These are phyloP conservation scores for Ramicandelaber brevisporus DNA, from an alignment of 192 early-diverging fungal species.

Conservation along the genomic window DNA sequence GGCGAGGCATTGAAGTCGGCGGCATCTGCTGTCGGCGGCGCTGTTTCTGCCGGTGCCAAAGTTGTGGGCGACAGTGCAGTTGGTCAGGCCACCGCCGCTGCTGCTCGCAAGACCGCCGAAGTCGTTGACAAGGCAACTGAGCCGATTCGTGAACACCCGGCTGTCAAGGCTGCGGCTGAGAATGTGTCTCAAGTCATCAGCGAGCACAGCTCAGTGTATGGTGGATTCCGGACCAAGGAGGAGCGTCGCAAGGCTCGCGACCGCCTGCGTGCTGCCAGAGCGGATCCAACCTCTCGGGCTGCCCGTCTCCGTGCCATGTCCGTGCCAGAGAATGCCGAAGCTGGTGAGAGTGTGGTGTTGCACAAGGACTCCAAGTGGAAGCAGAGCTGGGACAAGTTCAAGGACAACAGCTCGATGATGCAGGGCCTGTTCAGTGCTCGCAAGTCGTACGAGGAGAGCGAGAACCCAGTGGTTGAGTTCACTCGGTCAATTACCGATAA, in stretches of 20 bases:
- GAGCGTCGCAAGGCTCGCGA: slow-evolving; percentile 20
- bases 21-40: too few relatives aligned
- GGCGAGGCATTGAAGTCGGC: too few relatives aligned
- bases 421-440: slow-evolving; percentile 55
- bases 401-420: slow-evolving; percentile 63
- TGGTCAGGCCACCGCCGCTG: too few relatives aligned
- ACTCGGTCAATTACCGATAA: slow-evolving; percentile 49
- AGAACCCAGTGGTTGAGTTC: slow-evolving; percentile 57
- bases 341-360: slow-evolving; percentile 49
- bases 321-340: too few relatives aligned
- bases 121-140: slow-evolving; percentile 39
- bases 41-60: too few relatives aligned
- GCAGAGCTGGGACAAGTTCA: slow-evolving; percentile 79
- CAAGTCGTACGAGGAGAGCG: slow-evolving; percentile 67
- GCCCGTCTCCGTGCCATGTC: too few relatives aligned
- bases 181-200: slow-evolving; percentile 15
- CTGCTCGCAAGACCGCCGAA: slow-evolving; percentile 44
- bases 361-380: slow-evolving; percentile 73
- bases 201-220: slow-evolving; percentile 40
- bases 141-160: slow-evolving; percentile 42
- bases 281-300: too few relatives aligned
- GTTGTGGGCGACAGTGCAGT: too few relatives aligned
- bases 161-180: slow-evolving; percentile 50
- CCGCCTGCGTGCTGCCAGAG: slow-evolving; percentile 10
- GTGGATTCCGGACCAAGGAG: slow-evolving; percentile 52